phyloP scores from a whole-genome alignment of 352 stramenopile genomes.

The Phytophthora agathidicida region DNA sequence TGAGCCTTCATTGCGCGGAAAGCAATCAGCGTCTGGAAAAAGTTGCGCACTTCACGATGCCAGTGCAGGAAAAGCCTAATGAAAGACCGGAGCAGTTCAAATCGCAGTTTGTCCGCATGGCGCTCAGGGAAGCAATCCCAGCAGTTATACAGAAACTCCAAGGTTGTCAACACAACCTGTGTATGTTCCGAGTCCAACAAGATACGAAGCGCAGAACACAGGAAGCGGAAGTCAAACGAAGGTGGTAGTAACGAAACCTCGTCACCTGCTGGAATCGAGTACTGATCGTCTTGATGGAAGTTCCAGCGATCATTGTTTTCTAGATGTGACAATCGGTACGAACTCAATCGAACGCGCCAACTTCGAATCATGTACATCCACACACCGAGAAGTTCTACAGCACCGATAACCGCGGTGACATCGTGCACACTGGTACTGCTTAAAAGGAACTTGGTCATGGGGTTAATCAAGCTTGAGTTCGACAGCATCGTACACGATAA shows the following conservation, averaged over 20 bases:
- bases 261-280: constrained; percentile 87
- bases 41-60: constrained; percentile 87
- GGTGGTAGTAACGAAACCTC: constrained; percentile 86
- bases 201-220: constrained; percentile 83
- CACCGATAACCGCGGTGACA: constrained; percentile 85
- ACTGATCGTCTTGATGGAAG: constrained; percentile 90
- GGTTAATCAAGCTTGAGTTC: constrained; percentile 88
- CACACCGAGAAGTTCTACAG: constrained; percentile 85
- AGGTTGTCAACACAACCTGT: constrained; percentile 84
- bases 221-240: constrained; percentile 89
- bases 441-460: constrained; percentile 90
- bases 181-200: constrained; percentile 86
- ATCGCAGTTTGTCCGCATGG: constrained; percentile 87
- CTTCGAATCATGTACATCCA: constrained; percentile 94
- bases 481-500: constrained; percentile 90
- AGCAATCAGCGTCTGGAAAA: constrained; percentile 88
- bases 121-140: constrained; percentile 91
- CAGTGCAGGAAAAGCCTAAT: constrained; percentile 85
- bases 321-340: constrained; percentile 86
- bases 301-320: constrained; percentile 93
- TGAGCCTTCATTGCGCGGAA: constrained; percentile 88
- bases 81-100: constrained; percentile 82
- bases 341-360: constrained; percentile 86
- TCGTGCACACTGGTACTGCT: constrained; percentile 90
- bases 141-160: constrained; percentile 91